phyloP scores from a whole-genome alignment of 768 basidiomycete genomes.

The Aureoboletus auriporus region DNA sequence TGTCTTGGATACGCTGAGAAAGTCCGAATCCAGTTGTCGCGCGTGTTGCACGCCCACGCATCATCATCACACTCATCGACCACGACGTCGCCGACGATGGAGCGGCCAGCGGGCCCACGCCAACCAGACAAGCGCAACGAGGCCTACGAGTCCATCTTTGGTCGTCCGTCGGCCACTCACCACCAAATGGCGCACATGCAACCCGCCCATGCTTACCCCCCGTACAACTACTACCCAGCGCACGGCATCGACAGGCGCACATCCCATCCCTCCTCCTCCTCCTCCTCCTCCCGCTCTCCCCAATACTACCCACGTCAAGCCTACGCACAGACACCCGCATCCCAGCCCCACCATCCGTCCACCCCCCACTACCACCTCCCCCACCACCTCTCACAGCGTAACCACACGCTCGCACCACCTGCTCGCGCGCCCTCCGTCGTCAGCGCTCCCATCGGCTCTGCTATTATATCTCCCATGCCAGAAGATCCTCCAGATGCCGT shows the following conservation, averaged over 20 bases:
- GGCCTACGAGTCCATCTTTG: slow-evolving; percentile 87
- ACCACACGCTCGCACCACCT: slow-evolving; percentile 35
- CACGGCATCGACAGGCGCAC: slow-evolving; percentile 43
- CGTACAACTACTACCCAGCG: slow-evolving; percentile 36
- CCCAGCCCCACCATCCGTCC: slow-evolving; percentile 17
- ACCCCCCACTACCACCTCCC: slow-evolving; percentile 14
- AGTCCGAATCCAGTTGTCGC: slow-evolving; percentile 2
- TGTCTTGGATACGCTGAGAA: too few species aligned
- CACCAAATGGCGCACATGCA: slow-evolving; percentile 33
- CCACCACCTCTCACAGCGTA: slow-evolving; percentile 22
- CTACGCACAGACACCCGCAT: slow-evolving; percentile 24
- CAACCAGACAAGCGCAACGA: slow-evolving; percentile 68
- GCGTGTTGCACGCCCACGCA: slow-evolving; percentile 9
- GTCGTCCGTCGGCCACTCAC: slow-evolving; percentile 60
- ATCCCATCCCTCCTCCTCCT: slow-evolving; percentile 31
- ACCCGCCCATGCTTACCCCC: slow-evolving; percentile 22
- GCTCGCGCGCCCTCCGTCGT: slow-evolving; percentile 48
- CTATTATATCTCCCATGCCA: slow-evolving; percentile 43
- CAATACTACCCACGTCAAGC: slow-evolving; percentile 17
- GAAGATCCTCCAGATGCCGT: slow-evolving; percentile 47
- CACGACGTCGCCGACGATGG: slow-evolving; percentile 31
- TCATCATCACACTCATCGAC: slow-evolving; percentile 1
- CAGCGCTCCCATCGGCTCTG: slow-evolving; percentile 38
- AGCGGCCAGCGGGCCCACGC: slow-evolving; percentile 57
- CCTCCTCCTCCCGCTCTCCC: slow-evolving; percentile 30